Conservation (phyloP, 495 filamentous ascomycete genomes). For the Hyphodiscus hymeniophilus region DNA sequence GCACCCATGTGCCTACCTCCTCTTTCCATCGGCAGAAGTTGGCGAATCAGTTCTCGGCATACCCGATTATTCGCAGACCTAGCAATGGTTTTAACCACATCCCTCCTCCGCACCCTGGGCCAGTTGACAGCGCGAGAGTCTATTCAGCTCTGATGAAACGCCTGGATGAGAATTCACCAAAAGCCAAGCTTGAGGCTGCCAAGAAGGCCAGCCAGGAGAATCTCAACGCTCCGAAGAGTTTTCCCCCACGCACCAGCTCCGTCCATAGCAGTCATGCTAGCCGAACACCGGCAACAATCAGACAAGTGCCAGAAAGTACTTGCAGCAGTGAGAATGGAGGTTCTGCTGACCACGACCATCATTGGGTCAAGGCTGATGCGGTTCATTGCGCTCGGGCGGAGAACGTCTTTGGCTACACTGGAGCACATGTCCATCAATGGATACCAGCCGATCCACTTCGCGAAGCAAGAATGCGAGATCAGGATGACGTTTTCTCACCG, state of each 20-base stretch:
- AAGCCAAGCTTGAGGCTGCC: conserved; percentile 20
- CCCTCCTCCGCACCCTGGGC: conserved; percentile 18
- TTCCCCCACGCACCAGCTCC: conserved; percentile 27
- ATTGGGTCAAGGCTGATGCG: conserved; percentile 15
- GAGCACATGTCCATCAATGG: conserved; percentile 20
- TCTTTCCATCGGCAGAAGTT: conserved; percentile 22
- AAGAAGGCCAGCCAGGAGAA: conserved; percentile 27
- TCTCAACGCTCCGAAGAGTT: conserved; percentile 25
- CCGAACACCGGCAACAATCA: conserved; percentile 26
- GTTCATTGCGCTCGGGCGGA: conserved; percentile 12
- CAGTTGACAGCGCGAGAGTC: conserved; percentile 55
- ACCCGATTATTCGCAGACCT: conserved; percentile 14
- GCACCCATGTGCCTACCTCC: conserved; percentile 37
- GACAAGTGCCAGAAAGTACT: conserved; percentile 24
- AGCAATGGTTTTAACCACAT: conserved; percentile 7
- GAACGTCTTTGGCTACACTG: conserved; percentile 16
- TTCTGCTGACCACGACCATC: conserved; percentile 10
- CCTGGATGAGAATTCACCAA: conserved; percentile 36
- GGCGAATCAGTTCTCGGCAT: conserved; percentile 14
- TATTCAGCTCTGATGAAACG: conserved; percentile 69
- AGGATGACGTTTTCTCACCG: conserved; percentile 17
- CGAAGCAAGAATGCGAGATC: conserved; percentile 13
- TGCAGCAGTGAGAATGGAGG: not conserved
- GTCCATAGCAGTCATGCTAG: conserved; percentile 7
- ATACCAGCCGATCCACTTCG: conserved; percentile 17